Evolutionary conservation across 2,329 filamentous ascomycete genomes (phyloP).

Genomic region (Incumbomyces lentus): DNA sequence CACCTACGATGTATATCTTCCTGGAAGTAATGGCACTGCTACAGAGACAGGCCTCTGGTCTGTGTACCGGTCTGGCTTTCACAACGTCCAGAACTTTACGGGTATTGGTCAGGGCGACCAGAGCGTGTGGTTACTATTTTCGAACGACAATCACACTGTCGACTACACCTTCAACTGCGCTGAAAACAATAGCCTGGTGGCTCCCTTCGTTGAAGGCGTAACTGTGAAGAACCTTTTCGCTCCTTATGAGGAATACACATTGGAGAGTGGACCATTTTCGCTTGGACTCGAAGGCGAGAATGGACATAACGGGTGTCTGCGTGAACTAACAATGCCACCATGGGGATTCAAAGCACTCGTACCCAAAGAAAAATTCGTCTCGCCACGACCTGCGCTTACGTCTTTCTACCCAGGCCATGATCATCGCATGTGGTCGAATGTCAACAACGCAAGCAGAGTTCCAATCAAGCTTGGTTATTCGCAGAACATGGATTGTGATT

Average conservation of each 20-base stretch:
- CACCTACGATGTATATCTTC: constrained; percentile 33
- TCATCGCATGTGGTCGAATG: constrained; percentile 34
- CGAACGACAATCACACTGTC: constrained; percentile 26
- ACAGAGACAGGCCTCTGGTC: constrained; percentile 44
- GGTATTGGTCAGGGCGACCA: constrained; percentile 28
- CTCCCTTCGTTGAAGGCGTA: constrained; percentile 37
- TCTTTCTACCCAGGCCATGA: constrained; percentile 45
- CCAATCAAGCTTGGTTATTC: constrained; percentile 42
- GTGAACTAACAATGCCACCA: constrained; percentile 34
- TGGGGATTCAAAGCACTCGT: constrained; percentile 46
- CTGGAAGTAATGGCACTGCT: constrained; percentile 33
- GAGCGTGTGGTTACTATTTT: constrained; percentile 19
- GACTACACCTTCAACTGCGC: constrained; percentile 42
- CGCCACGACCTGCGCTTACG: constrained; percentile 41
- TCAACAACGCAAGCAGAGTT: constrained; percentile 25
- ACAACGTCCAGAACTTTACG: constrained; percentile 34
- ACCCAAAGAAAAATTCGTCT: constrained; percentile 32
- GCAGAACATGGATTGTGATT: constrained; percentile 42
- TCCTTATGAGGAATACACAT: constrained; percentile 40
- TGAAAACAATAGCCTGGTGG: constrained; percentile 28
- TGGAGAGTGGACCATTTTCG: constrained; percentile 30
- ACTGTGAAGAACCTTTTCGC: constrained; percentile 47
- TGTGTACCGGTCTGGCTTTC: constrained; percentile 34
- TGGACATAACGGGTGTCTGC: constrained; percentile 39
- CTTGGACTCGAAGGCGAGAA: constrained; percentile 30